Base-by-base conservation (phyloP, 768 basidiomycete species). In the Exidia glandulosa region DNA sequence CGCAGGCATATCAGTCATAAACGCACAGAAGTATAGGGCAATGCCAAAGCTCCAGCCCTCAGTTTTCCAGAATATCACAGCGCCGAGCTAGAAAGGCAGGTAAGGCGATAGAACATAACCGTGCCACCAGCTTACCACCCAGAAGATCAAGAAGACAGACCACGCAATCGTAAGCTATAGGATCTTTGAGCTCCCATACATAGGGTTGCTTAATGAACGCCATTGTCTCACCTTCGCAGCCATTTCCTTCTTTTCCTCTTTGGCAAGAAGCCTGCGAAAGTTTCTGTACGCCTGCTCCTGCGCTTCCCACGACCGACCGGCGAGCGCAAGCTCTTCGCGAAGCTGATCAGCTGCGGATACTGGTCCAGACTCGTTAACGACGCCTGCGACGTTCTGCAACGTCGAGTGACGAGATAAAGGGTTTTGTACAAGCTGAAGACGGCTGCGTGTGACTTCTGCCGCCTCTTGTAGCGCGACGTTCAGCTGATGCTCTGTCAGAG, bases 21-120 rank as follows among this genome's bases (percentile, higher is more conserved):
- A 68, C 81, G 62, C 60, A 87, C 89, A 90, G 66, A 90, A 90
- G 67, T 90, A 90, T 60, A 87, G 65, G 0, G 87, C 77, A 16
- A 67, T 62, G 1, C 83, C 85, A 66, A 81, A 88, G 0, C 71
- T 47, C 88, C 88, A 91, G 1, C 72, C 72, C 68, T 91, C 88
- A 0, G 87, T 88, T n/a, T 68, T 66, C 67, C 72, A 77, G 63
- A 91, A 91, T 45, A 90, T 82, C 1, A 75, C 77, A 3, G 85
- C 80, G 2, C 89, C 88, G n/a, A 79, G 73, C 85, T 87, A 58
- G 16, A 36, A 23, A 52, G n/a, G 25, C 59, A 33, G 58, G 16
- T 34, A 7, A 30, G 32, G 32, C 10, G 31, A 48, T 9, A 29
- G 31, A 50, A 19, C 56, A 30, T n/a, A n/a, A n/a, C n/a, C n/a